phyloP scores from a whole-genome alignment of 2,329 filamentous ascomycete species.

The Diaporthe sp. region DNA sequence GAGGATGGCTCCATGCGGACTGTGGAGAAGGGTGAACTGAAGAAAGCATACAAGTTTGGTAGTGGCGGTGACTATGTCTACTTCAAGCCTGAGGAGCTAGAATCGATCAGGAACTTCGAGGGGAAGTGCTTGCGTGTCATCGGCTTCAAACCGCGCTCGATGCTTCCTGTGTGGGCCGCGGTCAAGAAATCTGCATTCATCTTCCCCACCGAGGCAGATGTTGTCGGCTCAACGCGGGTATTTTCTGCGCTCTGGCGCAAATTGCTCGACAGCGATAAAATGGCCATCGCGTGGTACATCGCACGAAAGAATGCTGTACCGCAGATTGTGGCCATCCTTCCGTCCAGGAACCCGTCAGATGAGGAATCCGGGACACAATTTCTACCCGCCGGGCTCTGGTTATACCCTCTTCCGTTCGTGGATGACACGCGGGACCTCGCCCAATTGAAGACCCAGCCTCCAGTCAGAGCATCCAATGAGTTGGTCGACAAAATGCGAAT shows the following conservation, averaged over 20 bases:
- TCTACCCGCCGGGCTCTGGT: slow-evolving; percentile 88
- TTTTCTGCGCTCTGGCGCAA: slow-evolving; percentile 94
- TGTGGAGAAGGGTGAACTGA: slow-evolving; percentile 85
- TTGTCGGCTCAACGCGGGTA: slow-evolving; percentile 90
- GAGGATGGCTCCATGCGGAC: slow-evolving; percentile 83
- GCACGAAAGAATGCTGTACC: slow-evolving; percentile 85
- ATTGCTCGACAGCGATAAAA: slow-evolving; percentile 81
- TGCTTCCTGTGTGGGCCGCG: slow-evolving; percentile 86
- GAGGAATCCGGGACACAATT: slow-evolving; percentile 76
- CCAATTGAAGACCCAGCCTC: slow-evolving; percentile 59
- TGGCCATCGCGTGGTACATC: slow-evolving; percentile 92
- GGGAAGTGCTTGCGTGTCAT: slow-evolving; percentile 86
- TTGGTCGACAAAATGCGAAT: slow-evolving; percentile 86
- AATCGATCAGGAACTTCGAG: slow-evolving; percentile 83
- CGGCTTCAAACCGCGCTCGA: slow-evolving; percentile 87
- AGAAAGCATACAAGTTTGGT: slow-evolving; percentile 96
- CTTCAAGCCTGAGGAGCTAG: slow-evolving; percentile 88
- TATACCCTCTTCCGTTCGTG: slow-evolving; percentile 87
- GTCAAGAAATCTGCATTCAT: slow-evolving; percentile 91
- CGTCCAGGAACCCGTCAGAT: slow-evolving; percentile 76
- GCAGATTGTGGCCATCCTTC: slow-evolving; percentile 83
- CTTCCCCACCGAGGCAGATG: slow-evolving; percentile 92
- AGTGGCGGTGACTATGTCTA: slow-evolving; percentile 90
- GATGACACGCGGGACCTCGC: slow-evolving; percentile 89
- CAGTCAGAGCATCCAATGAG: slow-evolving; percentile 70